Conservation (phyloP, 208 protist species). For the Leishmania aethiopica region DNA sequence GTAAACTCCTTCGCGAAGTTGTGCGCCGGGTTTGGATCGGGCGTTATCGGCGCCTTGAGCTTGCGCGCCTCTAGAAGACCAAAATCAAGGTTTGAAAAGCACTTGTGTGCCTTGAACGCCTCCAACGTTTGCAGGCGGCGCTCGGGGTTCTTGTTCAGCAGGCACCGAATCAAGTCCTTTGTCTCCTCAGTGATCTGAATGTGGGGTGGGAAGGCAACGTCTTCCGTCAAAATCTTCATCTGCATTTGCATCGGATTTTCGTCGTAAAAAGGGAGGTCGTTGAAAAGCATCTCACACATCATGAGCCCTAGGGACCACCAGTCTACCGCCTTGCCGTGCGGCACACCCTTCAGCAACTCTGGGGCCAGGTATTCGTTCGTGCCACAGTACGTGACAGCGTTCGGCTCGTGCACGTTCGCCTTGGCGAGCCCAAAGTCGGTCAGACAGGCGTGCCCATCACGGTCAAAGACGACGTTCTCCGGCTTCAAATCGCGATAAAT, state of each 20-base stretch:
- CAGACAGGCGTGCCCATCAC: conserved; percentile 84
- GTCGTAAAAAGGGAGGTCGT: conserved; percentile 94
- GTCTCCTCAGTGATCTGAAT: conserved; percentile 53
- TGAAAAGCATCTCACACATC: conserved; percentile 96
- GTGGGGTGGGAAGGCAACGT: conserved; percentile 60
- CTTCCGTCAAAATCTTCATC: conserved; percentile 74
- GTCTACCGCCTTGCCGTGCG: conserved; percentile 95
- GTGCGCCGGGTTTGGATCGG: conserved; percentile 59
- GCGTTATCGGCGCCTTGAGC: conserved; percentile 73
- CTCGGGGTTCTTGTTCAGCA: conserved; percentile 84
- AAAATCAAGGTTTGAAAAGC: conserved; percentile 83
- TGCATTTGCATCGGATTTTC: conserved; percentile 88
- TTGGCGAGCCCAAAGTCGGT: conserved; percentile 93
- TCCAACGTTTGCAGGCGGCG: conserved; percentile 78
- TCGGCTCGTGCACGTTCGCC: conserved; percentile 63
- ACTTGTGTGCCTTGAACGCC: conserved; percentile 84
- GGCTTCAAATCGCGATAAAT: conserved; percentile 95
- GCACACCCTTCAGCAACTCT: conserved; percentile 90
- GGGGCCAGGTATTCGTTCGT: conserved; percentile 93
- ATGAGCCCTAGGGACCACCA: conserved; percentile 98
- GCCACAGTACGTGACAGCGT: conserved; percentile 88
- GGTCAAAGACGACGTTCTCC: conserved; percentile 90
- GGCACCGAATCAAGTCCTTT: conserved; percentile 71
- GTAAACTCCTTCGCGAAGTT: conserved; percentile 90
- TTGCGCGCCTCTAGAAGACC: conserved; percentile 63